Conservation (phyloP, 768 basidiomycete species). For the Jaapia argillacea region DNA sequence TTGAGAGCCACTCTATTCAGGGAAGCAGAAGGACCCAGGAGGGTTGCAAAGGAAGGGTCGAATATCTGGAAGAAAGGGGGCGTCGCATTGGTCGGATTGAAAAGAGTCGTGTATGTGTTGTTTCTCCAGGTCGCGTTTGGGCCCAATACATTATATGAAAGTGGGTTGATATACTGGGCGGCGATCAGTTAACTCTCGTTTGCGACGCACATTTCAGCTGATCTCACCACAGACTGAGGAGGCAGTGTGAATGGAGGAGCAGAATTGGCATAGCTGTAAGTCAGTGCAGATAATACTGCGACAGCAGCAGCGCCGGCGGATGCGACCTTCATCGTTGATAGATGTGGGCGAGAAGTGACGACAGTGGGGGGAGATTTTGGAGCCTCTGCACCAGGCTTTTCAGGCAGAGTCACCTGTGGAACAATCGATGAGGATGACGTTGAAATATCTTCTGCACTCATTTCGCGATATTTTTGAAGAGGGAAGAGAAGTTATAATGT, state of each 20-base stretch:
- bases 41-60: constrained; percentile 35
- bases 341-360: too few species aligned
- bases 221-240: constrained; percentile 8
- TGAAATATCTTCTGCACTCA: too few species aligned
- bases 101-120: constrained; percentile 29
- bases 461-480: too few species aligned
- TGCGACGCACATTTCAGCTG: background rate
- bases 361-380: background rate
- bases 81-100: constrained; percentile 52
- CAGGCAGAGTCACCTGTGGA: background rate
- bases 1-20: constrained; percentile 52
- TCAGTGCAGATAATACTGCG: background rate
- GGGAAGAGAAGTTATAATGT: too few species aligned
- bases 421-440: background rate
- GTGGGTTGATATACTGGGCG: constrained; percentile 38
- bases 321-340: background rate
- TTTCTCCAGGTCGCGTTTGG: constrained; percentile 27
- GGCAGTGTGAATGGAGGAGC: constrained; percentile 1
- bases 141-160: constrained; percentile 41
- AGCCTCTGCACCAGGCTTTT: background rate
- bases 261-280: background rate
- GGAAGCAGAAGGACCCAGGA: constrained; percentile 48
- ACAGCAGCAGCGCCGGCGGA: background rate
- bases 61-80: constrained; percentile 53
- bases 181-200: background rate